These are phyloP conservation scores for Ophiocordyceps unilateralis DNA, from an alignment of 2,329 filamentous ascomycete species.

Conservation along the genomic window DNA sequence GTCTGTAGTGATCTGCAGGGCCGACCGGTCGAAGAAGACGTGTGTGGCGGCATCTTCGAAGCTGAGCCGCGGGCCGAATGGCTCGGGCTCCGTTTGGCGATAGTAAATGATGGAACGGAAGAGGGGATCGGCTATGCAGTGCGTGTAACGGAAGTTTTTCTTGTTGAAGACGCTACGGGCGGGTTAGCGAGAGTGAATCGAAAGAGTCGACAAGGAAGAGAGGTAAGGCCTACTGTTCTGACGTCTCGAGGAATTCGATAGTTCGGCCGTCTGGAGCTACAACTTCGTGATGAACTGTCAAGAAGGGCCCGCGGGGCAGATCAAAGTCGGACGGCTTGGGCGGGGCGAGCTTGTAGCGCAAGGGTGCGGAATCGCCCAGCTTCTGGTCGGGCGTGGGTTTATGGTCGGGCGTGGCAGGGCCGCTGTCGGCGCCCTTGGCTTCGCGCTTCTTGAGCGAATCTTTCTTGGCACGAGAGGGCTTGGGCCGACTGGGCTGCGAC, in stretches of 20 bases:
- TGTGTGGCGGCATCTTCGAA: constrained; percentile 82
- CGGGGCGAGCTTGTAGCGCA: constrained; percentile 46
- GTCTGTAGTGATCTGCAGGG: constrained; percentile 66
- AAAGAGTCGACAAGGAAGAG: background rate
- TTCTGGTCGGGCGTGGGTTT: constrained; percentile 21
- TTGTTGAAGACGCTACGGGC: constrained; percentile 39
- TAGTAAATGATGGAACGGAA: constrained; percentile 83
- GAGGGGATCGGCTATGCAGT: constrained; percentile 74
- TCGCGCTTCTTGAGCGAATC: constrained; percentile 53
- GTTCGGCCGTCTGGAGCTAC: constrained; percentile 28
- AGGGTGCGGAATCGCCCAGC: constrained; percentile 29
- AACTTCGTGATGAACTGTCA: constrained; percentile 37
- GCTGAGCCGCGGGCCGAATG: constrained; percentile 70
- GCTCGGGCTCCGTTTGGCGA: constrained; percentile 70
- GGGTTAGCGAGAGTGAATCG: constrained; percentile 3
- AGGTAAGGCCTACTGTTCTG: constrained; percentile 39
- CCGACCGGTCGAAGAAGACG: constrained; percentile 65
- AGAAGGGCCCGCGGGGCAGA: constrained; percentile 35
- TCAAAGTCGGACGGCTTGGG: constrained; percentile 47
- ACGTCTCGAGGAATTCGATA: constrained; percentile 43
- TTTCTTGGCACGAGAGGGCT: constrained; percentile 39
- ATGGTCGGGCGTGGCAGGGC: constrained; percentile 39
- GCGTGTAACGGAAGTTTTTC: constrained; percentile 70
- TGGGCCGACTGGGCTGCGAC: constrained; percentile 14
- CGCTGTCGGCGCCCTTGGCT: constrained; percentile 37